phyloP scores from a whole-genome alignment of 108 stramenopile species.

The Discostella pseudostelligera region DNA sequence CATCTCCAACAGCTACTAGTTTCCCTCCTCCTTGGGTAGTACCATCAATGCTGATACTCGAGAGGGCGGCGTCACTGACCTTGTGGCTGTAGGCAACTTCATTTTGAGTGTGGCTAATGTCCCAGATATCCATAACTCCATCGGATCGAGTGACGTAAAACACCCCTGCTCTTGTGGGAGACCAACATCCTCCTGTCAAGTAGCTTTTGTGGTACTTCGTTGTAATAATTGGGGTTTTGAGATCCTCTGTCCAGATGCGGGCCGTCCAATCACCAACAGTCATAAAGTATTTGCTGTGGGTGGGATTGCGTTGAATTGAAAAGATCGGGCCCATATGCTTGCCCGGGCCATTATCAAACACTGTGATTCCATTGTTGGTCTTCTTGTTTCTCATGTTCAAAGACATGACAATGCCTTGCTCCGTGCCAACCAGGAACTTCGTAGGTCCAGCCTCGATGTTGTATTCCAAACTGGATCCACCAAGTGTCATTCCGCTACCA shows the following conservation, averaged over 20 bases:
- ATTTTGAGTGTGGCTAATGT: constrained; percentile 83
- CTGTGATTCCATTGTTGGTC: constrained; percentile 77
- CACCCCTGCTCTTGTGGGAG: constrained; percentile 86
- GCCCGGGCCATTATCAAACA: constrained; percentile 74
- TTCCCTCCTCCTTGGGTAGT: constrained; percentile 61
- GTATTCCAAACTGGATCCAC: constrained; percentile 85
- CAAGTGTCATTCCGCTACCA: constrained; percentile 64
- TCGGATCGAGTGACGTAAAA: constrained; percentile 86
- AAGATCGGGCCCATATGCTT: constrained; percentile 89
- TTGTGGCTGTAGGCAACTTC: constrained; percentile 89
- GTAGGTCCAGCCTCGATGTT: constrained; percentile 84
- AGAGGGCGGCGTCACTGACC: constrained; percentile 71
- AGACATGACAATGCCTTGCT: constrained; percentile 84
- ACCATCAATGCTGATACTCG: constrained; percentile 71
- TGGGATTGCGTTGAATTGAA: constrained; percentile 84
- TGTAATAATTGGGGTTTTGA: constrained; percentile 84
- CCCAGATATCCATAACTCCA: constrained; percentile 87
- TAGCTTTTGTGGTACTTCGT: constrained; percentile 75
- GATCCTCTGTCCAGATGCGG: constrained; percentile 82
- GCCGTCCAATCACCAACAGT: constrained; percentile 92
- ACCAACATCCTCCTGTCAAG: constrained; percentile 85
- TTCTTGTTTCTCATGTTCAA: constrained; percentile 80
- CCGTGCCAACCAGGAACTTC: constrained; percentile 87
- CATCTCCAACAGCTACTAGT: constrained; percentile 85
- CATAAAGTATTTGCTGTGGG: constrained; percentile 83